A percentile compares a stretch with the other conserved stretches of the same genome.
These are phyloP conservation scores for Cercospora sp. DNA, from an alignment of 2,329 filamentous ascomycete species.

Conservation along the genomic window DNA sequence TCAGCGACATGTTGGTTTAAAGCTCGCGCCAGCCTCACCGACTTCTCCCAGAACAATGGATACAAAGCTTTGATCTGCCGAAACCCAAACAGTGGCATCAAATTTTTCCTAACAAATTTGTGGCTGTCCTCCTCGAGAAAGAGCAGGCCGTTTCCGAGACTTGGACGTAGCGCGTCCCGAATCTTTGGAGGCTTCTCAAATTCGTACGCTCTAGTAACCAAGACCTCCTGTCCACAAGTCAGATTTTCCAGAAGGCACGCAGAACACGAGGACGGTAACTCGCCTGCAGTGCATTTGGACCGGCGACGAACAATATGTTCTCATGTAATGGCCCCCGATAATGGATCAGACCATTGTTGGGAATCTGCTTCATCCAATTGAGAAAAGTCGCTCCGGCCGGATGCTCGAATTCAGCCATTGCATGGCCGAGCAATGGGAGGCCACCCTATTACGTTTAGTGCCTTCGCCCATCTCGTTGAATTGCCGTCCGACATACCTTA, in stretches of 20 bases:
- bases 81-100: conserved; percentile 80
- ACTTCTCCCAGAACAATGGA: conserved; percentile 79
- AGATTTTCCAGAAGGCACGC: background rate
- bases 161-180: conserved; percentile 48
- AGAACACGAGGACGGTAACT: background rate
- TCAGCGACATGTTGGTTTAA: conserved; percentile 56
- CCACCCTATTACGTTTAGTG: conserved; percentile 23
- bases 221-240: conserved; percentile 43
- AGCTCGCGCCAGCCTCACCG: conserved; percentile 62
- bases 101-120: conserved; percentile 63
- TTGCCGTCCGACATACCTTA: conserved; percentile 4
- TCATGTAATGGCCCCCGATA: conserved; percentile 43
- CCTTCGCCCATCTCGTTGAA: background rate
- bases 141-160: conserved; percentile 54
- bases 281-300: conserved; percentile 42
- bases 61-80: conserved; percentile 83
- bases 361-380: conserved; percentile 40
- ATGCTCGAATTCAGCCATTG: conserved; percentile 37
- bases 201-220: conserved; percentile 56
- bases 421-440: conserved; percentile 41
- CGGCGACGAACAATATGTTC: conserved; percentile 42
- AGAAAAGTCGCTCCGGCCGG: conserved; percentile 39
- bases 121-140: conserved; percentile 54
- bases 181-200: conserved; percentile 52
- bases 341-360: conserved; percentile 45